A percentile compares a stretch with the other conserved stretches of the same genome.
These are phyloP conservation scores for Fusarium musae DNA, from an alignment of 2,329 filamentous ascomycete genomes.

Conservation along the genomic window DNA sequence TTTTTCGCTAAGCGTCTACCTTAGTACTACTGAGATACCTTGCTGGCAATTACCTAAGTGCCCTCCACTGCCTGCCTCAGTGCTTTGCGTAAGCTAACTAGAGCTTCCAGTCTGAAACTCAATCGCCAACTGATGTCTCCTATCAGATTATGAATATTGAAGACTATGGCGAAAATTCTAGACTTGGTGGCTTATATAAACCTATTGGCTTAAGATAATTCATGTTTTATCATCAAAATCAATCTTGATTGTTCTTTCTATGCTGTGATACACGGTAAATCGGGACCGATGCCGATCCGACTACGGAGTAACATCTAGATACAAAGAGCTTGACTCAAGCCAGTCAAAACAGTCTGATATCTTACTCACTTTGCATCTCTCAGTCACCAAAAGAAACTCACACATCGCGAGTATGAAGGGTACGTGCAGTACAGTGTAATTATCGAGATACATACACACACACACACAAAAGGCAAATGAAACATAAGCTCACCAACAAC, in stretches of 20 bases:
- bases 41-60: conserved; percentile 7
- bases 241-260: neutral
- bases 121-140: neutral
- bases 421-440: conserved; percentile 21
- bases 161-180: neutral
- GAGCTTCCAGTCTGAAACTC: conserved; percentile 1
- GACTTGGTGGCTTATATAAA: neutral
- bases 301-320: conserved; percentile 17
- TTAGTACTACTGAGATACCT: neutral
- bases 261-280: conserved; percentile 19
- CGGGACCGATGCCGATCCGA: conserved; percentile 34
- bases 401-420: conserved; percentile 37
- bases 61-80: neutral
- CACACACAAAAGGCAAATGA: neutral
- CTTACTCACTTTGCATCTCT: neutral
- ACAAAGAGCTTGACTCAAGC: conserved; percentile 20
- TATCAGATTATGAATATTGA: neutral
- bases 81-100: neutral
- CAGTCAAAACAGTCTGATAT: conserved; percentile 3
- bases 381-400: neutral
- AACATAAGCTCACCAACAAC: conserved; percentile 19
- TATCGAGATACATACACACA: neutral
- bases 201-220: neutral
- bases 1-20: conserved; percentile 24
- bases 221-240: neutral